Evolutionary conservation across 2,329 filamentous ascomycete genomes (phyloP).

Genomic region (Trichophyton equinum): DNA sequence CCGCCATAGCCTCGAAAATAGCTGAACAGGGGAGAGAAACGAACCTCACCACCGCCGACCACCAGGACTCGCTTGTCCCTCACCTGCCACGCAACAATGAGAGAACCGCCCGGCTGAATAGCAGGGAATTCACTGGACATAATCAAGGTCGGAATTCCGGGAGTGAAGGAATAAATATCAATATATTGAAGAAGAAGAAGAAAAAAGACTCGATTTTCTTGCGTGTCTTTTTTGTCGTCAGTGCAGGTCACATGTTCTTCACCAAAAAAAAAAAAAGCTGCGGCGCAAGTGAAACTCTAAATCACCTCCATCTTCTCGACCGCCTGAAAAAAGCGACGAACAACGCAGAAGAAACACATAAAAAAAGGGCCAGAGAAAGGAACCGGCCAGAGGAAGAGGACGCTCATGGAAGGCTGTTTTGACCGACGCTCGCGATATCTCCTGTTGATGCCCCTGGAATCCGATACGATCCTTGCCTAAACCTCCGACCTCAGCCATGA

Average conservation of each 20-base stretch:
- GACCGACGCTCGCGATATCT: background rate
- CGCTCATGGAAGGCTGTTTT: background rate
- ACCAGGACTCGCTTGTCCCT: conserved; percentile 81
- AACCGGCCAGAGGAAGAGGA: background rate
- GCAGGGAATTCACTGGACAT: conserved; percentile 50
- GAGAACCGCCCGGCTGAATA: conserved; percentile 77
- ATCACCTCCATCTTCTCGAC: background rate
- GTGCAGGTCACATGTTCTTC: background rate
- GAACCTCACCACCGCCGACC: conserved; percentile 85
- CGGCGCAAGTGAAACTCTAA: background rate
- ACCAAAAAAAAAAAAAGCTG: background rate
- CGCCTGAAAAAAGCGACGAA: background rate
- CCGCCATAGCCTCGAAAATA: background rate
- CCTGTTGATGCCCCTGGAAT: background rate
- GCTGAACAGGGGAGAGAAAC: conserved; percentile 16
- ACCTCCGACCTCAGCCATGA: conserved; percentile 35
- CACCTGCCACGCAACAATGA: conserved; percentile 94
- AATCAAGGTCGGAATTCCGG: background rate
- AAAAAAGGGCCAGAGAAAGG: no score
- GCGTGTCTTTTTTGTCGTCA: background rate
- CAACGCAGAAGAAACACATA: background rate
- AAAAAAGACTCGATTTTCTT: background rate
- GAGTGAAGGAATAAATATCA: background rate
- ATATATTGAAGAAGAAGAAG: background rate
- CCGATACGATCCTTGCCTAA: background rate